phyloP scores from a whole-genome alignment of 2,329 filamentous ascomycete genomes.

The Colletotrichum shisoi region DNA sequence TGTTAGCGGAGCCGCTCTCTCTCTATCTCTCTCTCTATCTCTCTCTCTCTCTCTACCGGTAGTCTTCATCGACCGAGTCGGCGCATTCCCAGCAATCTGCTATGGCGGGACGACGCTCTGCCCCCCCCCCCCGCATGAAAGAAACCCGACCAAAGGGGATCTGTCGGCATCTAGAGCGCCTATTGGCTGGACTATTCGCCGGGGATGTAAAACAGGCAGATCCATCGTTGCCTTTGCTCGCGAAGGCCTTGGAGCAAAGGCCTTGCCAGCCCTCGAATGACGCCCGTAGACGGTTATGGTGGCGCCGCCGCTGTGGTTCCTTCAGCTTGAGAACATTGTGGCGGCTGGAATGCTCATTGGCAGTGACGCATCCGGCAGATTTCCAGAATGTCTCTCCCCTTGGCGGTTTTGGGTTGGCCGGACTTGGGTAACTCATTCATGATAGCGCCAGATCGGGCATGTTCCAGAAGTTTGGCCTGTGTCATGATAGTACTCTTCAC shows the following conservation, averaged over 20 bases:
- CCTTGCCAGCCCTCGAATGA: not conserved
- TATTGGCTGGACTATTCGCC: not conserved
- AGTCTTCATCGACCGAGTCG: not conserved
- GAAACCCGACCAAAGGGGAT: not conserved
- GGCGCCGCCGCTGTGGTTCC: not conserved
- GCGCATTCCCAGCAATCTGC: too few species aligned
- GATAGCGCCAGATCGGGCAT: not conserved
- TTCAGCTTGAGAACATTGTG: not conserved
- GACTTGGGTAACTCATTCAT: conserved; percentile 1
- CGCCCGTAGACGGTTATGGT: not conserved
- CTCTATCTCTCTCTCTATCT: too few species aligned
- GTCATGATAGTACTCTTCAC: not conserved
- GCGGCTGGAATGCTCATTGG: conserved; percentile 8
- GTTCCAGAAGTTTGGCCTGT: not conserved
- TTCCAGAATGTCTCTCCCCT: not conserved
- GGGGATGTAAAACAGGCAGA: too few species aligned
- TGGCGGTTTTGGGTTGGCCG: not conserved
- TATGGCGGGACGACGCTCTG: not conserved
- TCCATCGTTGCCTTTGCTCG: not conserved
- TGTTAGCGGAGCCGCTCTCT: not conserved
- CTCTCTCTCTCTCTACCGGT: not conserved
- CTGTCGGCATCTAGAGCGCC: too few species aligned
- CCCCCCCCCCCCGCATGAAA: not conserved
- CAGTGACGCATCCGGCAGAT: conserved; percentile 25
- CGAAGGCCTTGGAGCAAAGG: too few species aligned